phyloP scores from a whole-genome alignment of 2,329 filamentous ascomycete genomes.

The Rhynchosporium agropyri region DNA sequence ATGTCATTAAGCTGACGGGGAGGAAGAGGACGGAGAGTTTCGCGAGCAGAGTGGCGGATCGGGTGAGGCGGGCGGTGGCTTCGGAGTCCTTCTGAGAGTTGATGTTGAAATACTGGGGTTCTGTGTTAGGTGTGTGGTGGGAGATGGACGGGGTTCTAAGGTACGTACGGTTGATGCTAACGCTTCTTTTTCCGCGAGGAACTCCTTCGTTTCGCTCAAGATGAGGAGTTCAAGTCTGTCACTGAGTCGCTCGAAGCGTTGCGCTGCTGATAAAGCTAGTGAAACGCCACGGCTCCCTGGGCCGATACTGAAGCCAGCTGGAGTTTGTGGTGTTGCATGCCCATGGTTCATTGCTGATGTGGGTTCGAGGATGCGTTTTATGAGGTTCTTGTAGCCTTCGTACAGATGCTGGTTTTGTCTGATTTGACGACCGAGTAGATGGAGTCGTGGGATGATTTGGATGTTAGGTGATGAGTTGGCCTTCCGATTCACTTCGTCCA shows the following conservation, averaged over 20 bases:
- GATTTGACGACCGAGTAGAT: slow-evolving; percentile 62
- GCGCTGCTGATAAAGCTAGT: slow-evolving; percentile 51
- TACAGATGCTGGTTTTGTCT: slow-evolving; percentile 63
- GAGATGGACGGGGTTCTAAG: neutral
- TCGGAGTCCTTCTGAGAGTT: slow-evolving; percentile 75
- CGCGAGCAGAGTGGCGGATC: slow-evolving; percentile 71
- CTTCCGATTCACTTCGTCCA: slow-evolving; percentile 37
- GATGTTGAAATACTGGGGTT: slow-evolving; percentile 71
- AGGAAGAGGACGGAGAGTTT: slow-evolving; percentile 78
- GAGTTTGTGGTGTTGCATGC: neutral
- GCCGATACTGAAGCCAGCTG: slow-evolving; percentile 7
- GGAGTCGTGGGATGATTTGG: slow-evolving; percentile 59
- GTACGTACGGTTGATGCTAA: slow-evolving; percentile 63
- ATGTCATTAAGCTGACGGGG: slow-evolving; percentile 74
- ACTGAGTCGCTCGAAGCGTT: slow-evolving; percentile 60
- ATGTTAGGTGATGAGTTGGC: slow-evolving; percentile 45
- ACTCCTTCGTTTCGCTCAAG: slow-evolving; percentile 62
- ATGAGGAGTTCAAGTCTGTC: slow-evolving; percentile 63
- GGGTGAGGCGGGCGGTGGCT: slow-evolving; percentile 70
- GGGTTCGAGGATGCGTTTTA: slow-evolving; percentile 55
- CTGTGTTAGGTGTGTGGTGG: slow-evolving; percentile 25
- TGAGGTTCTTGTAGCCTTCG: slow-evolving; percentile 60
- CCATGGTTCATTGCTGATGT: slow-evolving; percentile 18
- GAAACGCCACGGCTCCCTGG: slow-evolving; percentile 34
- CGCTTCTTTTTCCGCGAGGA: slow-evolving; percentile 69